Evolutionary conservation across 2,329 filamentous ascomycete genomes (phyloP).

Genomic region (Ceratocystis ficicola): DNA sequence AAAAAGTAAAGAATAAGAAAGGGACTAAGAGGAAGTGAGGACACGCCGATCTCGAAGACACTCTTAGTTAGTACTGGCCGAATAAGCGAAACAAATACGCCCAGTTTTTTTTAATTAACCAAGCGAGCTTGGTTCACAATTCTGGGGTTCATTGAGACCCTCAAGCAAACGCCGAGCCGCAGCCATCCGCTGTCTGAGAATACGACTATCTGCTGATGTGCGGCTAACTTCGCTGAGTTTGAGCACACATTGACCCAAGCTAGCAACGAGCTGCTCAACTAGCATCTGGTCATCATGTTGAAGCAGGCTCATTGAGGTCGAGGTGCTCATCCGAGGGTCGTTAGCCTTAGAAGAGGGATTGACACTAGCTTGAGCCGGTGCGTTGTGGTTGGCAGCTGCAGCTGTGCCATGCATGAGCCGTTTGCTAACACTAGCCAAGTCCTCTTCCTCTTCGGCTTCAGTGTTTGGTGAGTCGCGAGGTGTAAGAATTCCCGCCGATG

Average conservation of each 20-base stretch:
- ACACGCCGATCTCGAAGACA: not conserved
- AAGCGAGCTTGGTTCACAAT: not conserved
- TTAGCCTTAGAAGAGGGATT: constrained; percentile 36
- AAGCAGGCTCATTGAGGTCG: constrained; percentile 37
- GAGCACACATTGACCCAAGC: constrained; percentile 48
- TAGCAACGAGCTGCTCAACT: constrained; percentile 48
- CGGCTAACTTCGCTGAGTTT: constrained; percentile 44
- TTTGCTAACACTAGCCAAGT: constrained; percentile 27
- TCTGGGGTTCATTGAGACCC: constrained; percentile 42
- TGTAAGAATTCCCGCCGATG: constrained; percentile 35
- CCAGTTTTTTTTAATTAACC: not conserved
- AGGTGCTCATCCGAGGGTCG: constrained; percentile 1
- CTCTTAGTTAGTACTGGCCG: no score
- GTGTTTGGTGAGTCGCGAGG: constrained; percentile 40
- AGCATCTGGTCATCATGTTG: constrained; percentile 46
- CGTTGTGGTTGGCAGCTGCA: not conserved
- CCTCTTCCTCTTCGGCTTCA: constrained; percentile 37
- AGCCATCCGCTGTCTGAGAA: constrained; percentile 61
- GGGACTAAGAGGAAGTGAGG: constrained; percentile 2
- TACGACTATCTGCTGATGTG: constrained; percentile 45
- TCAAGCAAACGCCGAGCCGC: constrained; percentile 62
- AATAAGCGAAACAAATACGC: not conserved
- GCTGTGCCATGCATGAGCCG: constrained; percentile 12
- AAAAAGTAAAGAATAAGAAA: constrained; percentile 17
- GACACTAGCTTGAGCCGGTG: constrained; percentile 25